Base-by-base conservation (phyloP, 805 yeast species). In the Saccharomycopsis sp. region DNA sequence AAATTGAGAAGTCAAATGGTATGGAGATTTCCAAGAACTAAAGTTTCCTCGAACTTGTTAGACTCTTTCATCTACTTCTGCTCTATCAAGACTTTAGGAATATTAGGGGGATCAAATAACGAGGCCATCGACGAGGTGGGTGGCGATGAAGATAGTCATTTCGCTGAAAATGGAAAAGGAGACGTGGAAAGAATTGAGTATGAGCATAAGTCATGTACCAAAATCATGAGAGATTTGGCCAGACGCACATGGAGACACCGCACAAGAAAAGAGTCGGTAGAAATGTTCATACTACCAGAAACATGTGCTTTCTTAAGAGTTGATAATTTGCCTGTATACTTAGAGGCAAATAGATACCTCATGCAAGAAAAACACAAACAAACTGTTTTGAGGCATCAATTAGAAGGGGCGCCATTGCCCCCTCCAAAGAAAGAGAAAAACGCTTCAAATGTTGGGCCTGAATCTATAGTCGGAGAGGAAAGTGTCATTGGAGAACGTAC, bases 201-300 rank as follows among this genome's bases (percentile, higher is more conserved):
- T 54, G 59, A 58, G 40, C 72, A 73, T 58, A 77, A 82, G 62
- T 77, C 90, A 2, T 72, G 84, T 41, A 79, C 79, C 21, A 87
- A 87, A 66, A 77, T 91, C 23, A 79, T 91, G 48, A 81, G 98
- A 66, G 97, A 91, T 66, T 72, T 92, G 58, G 95, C 96, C 2
- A 81, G 98, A 70, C 81, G 96, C 62, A 85, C 97, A 1, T 94
- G 99, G 99, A 81, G 80, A 65, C 97, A 91, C 68, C 76, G 86
- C 0, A 65, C 67, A 3, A 67, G 71, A 8, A 76, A 76, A 61
- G 89, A 84, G 57, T 79, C 84, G 0, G 79, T 94, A 16, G 87
- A 87, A 2, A 75, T 92, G 64, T 79, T 86, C 62, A 78, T 84
- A 23, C 68, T 91, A 24, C 96, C 97, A 2, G 75, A 79, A 29